Conservation (phyloP, 2,329 filamentous ascomycete genomes). For the Trichoderma sp. region DNA sequence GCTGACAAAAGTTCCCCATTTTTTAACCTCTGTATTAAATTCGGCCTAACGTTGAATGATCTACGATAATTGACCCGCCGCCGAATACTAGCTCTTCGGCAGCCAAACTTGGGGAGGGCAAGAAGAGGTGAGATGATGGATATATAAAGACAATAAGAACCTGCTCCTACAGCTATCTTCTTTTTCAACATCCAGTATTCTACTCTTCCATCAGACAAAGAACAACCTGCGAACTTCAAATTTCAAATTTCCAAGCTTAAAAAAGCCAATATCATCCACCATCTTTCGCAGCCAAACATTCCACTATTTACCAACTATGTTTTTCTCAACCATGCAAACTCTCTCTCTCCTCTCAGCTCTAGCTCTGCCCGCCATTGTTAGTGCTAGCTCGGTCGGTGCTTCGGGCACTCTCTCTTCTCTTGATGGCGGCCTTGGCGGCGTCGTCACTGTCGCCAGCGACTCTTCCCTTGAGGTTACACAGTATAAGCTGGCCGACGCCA, state of each 20-base stretch:
- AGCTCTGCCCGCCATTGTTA: not conserved
- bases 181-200: not conserved
- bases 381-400: not conserved
- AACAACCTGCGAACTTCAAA: not conserved
- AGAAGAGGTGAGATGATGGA: not conserved
- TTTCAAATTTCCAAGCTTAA: not conserved
- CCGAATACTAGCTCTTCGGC: not conserved
- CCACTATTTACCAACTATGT: not conserved
- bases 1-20: not conserved
- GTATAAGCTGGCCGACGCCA: conserved; percentile 29
- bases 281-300: not conserved
- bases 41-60: not conserved
- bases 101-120: not conserved
- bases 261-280: not conserved
- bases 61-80: not conserved
- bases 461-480: conserved; percentile 24
- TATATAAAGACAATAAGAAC: not conserved
- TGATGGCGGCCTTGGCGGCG: conserved; percentile 29
- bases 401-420: conserved; percentile 25
- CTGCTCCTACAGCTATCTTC: not conserved
- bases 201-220: not conserved
- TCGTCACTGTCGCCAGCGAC: conserved; percentile 26
- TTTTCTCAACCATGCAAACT: not conserved
- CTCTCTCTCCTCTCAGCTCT: not conserved
- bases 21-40: not conserved